Percentiles rank a stretch among this genome's conserved stretches.
These are phyloP conservation scores for Yamadazyma kanchanaburiensis DNA, from an alignment of 1,139 yeast genomes.

Conservation along the genomic window DNA sequence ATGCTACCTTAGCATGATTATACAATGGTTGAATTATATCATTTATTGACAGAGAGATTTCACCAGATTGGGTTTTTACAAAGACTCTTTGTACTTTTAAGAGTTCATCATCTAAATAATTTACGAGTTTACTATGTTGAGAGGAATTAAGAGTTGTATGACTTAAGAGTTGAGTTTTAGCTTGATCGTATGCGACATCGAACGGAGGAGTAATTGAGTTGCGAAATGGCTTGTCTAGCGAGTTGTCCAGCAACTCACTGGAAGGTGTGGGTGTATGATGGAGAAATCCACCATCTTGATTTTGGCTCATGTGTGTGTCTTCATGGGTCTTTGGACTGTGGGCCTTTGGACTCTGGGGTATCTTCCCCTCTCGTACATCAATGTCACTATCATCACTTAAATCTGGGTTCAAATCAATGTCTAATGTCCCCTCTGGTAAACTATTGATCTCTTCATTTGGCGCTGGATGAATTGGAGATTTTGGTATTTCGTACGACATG, in stretches of 20 bases:
- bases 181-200: slow-evolving; percentile 10
- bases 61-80: slow-evolving; percentile 55
- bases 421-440: slow-evolving; percentile 28
- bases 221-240: too few species aligned
- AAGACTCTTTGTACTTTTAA: slow-evolving; percentile 59
- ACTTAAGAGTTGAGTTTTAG: slow-evolving; percentile 3
- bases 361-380: slow-evolving; percentile 11
- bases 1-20: slow-evolving; percentile 48
- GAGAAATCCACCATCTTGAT: background rate
- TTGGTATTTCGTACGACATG: slow-evolving; percentile 22
- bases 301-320: background rate
- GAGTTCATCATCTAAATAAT: slow-evolving; percentile 58
- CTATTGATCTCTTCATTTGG: slow-evolving; percentile 39
- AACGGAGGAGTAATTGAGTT: slow-evolving; percentile 7
- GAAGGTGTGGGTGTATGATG: background rate
- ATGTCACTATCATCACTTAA: slow-evolving; percentile 25
- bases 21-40: slow-evolving; percentile 45
- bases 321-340: background rate
- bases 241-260: too few species aligned
- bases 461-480: slow-evolving; percentile 48
- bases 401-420: slow-evolving; percentile 41
- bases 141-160: slow-evolving; percentile 13
- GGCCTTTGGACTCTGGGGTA: background rate
- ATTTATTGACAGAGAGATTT: slow-evolving; percentile 27
- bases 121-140: slow-evolving; percentile 62